Conservation (phyloP, 306 rosid species). For the Calophaca sinica region DNA sequence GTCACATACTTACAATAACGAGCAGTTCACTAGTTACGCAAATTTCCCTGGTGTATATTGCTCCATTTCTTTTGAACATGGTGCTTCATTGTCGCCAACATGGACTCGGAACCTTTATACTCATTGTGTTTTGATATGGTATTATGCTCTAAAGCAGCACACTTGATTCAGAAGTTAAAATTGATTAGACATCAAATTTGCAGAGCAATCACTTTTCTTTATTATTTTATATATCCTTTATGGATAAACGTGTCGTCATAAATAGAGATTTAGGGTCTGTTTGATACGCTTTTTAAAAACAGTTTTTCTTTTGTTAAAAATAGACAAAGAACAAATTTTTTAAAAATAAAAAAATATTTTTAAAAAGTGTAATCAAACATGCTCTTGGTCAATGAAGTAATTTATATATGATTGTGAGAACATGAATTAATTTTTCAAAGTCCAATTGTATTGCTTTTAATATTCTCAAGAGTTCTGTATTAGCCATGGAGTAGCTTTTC, state of each 20-base stretch:
- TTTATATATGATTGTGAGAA: constrained; percentile 1
- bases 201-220: neutral
- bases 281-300: no score
- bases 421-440: neutral
- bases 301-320: no score
- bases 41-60: neutral
- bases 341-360: no score
- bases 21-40: neutral
- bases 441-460: constrained; percentile 6
- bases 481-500: neutral
- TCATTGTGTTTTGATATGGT: neutral
- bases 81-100: neutral
- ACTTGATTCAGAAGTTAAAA: constrained; percentile 17
- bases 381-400: constrained; percentile 17
- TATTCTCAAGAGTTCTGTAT: constrained; percentile 33
- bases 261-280: neutral
- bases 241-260: neutral
- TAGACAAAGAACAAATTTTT: no score
- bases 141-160: neutral
- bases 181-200: neutral
- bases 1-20: neutral
- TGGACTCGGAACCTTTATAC: neutral
- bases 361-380: no score
- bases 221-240: constrained; percentile 10
- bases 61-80: constrained; percentile 11